Conservation (phyloP, 345 rosid genomes). For the Salix caprea region DNA sequence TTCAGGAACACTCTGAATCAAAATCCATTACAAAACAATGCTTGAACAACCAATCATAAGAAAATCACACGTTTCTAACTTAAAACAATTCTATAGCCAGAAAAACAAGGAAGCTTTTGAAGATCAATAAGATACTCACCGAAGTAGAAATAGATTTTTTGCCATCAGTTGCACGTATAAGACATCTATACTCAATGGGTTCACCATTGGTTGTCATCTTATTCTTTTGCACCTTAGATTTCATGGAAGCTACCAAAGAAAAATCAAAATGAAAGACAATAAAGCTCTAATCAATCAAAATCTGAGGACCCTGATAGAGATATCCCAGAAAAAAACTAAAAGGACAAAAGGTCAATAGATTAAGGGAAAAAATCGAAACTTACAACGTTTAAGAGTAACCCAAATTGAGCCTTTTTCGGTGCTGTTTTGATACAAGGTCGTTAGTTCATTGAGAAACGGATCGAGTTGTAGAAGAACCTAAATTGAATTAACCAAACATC, state of each 20-base stretch:
- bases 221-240: constrained; percentile 72
- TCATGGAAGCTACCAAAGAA: constrained; percentile 55
- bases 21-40: too few relatives aligned
- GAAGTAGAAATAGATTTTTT: constrained; percentile 80
- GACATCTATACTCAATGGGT: constrained; percentile 74
- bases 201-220: constrained; percentile 57
- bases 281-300: not conserved
- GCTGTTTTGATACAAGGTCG: constrained; percentile 79
- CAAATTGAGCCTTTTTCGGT: constrained; percentile 81
- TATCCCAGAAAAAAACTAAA: not conserved
- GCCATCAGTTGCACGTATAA: constrained; percentile 85
- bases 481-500: not conserved
- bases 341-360: not conserved
- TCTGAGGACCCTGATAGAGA: not conserved
- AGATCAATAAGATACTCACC: constrained; percentile 31
- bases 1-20: too few relatives aligned
- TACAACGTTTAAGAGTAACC: constrained; percentile 96
- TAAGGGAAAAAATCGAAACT: not conserved
- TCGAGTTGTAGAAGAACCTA: constrained; percentile 78
- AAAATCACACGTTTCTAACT: not conserved
- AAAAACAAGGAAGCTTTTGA: not conserved
- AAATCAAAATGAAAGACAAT: not conserved
- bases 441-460: constrained; percentile 87
- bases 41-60: not conserved
- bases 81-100: not conserved